Percentiles rank a stretch among this genome's conserved stretches.
Evolutionary conservation across 805 yeast species (phyloP).

Genomic region (Pichia rugopelliculosa): DNA sequence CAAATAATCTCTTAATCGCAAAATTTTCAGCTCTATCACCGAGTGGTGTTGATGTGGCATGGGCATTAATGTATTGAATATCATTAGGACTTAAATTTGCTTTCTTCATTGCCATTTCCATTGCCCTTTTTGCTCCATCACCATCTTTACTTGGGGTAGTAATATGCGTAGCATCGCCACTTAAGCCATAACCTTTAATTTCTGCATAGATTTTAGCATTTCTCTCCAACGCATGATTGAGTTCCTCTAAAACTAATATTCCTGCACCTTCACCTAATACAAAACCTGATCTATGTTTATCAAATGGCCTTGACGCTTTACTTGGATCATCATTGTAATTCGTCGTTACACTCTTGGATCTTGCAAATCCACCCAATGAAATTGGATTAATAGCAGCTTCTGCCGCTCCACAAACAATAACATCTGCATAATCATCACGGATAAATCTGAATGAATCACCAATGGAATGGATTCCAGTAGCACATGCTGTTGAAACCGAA

Average conservation of each 20-base stretch:
- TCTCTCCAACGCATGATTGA: conserved; percentile 65
- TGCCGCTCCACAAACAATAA: conserved; percentile 90
- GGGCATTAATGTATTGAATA: conserved; percentile 84
- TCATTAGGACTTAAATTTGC: conserved; percentile 41
- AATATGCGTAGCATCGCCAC: conserved; percentile 89
- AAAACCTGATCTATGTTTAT: conserved; percentile 69
- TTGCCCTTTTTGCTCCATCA: conserved; percentile 75
- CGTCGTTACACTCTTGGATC: conserved; percentile 75
- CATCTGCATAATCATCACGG: conserved; percentile 70
- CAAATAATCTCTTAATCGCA: conserved; percentile 58
- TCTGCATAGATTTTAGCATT: conserved; percentile 72
- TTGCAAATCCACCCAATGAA: conserved; percentile 82
- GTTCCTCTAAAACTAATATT: conserved; percentile 63
- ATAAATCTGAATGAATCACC: conserved; percentile 90
- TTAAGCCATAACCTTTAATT: conserved; percentile 78
- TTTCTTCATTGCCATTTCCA: conserved; percentile 61
- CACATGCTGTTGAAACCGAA: conserved; percentile 90
- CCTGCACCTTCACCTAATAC: conserved; percentile 94
- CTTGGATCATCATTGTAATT: conserved; percentile 53
- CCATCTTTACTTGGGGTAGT: conserved; percentile 86
- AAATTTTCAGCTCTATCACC: conserved; percentile 86
- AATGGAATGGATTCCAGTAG: conserved; percentile 89
- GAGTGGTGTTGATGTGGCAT: conserved; percentile 85
- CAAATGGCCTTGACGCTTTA: conserved; percentile 83
- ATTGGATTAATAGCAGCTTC: conserved; percentile 84